A percentile compares a stretch with the other conserved stretches of the same genome.
Evolutionary conservation across 768 basidiomycete species (phyloP).

Genomic region (Gelatoporia subvermispora): DNA sequence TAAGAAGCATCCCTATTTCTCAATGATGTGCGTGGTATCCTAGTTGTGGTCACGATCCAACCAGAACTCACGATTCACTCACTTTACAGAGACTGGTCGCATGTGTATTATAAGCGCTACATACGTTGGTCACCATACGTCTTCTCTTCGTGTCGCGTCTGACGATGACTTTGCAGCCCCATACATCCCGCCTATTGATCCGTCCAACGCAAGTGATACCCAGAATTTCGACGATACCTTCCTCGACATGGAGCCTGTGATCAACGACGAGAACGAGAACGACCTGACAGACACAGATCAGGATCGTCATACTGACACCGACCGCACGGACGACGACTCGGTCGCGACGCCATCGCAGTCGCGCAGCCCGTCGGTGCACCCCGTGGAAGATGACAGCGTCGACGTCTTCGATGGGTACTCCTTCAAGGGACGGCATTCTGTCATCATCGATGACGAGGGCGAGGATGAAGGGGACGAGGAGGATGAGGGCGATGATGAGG

Average conservation of each 20-base stretch:
- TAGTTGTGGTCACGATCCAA: not conserved
- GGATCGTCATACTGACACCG: constrained; percentile 65
- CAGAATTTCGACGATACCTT: constrained; percentile 98
- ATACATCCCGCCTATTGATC: constrained; percentile 89
- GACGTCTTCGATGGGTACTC: constrained; percentile 95
- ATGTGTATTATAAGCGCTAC: constrained; percentile 92
- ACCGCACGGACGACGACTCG: constrained; percentile 66
- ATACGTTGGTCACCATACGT: constrained; percentile 56
- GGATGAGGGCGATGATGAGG: constrained; percentile 33
- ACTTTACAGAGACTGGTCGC: constrained; percentile 78
- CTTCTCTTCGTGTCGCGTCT: not conserved
- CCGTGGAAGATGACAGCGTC: constrained; percentile 44
- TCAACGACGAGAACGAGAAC: constrained; percentile 65
- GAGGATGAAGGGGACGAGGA: constrained; percentile 51
- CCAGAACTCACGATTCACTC: constrained; percentile 4
- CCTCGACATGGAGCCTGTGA: constrained; percentile 90
- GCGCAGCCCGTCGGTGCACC: constrained; percentile 65
- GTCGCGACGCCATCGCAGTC: constrained; percentile 79
- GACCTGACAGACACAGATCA: constrained; percentile 64
- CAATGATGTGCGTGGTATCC: constrained; percentile 69
- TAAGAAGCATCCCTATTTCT: constrained; percentile 93
- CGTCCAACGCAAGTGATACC: constrained; percentile 89
- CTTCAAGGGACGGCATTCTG: constrained; percentile 82
- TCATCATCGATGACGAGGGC: constrained; percentile 70
- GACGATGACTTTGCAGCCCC: constrained; percentile 51